Evolutionary conservation across 78 protist genomes (phyloP).

Genomic region (Emiliania huxleyi): DNA sequence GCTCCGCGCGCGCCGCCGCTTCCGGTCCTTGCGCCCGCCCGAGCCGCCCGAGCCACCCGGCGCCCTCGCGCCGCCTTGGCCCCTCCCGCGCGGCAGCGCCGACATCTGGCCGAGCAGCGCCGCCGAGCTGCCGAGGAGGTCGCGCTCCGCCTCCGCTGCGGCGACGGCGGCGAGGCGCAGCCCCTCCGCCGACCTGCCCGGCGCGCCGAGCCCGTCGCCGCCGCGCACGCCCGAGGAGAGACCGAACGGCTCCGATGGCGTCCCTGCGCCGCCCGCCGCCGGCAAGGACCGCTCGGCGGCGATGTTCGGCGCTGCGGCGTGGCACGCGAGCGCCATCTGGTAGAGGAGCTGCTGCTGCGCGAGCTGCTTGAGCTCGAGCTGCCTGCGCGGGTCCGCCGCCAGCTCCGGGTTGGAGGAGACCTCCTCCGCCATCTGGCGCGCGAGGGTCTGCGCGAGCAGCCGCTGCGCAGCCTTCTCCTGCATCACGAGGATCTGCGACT

Average conservation of each 20-base stretch:
- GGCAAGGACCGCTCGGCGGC: too few relatives aligned
- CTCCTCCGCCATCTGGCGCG: not conserved
- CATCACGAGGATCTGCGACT: not conserved
- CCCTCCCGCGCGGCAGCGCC: too few relatives aligned
- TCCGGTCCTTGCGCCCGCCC: too few relatives aligned
- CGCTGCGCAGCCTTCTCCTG: slow-evolving; percentile 12
- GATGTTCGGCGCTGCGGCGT: not conserved
- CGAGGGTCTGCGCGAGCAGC: slow-evolving; percentile 7
- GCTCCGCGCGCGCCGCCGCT: too few relatives aligned
- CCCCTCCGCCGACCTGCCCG: not conserved
- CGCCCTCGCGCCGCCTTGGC: too few relatives aligned
- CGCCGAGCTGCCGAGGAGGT: not conserved
- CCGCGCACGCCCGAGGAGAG: not conserved
- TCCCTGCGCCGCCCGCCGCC: too few relatives aligned
- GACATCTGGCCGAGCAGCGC: too few relatives aligned
- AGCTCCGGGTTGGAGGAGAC: not conserved
- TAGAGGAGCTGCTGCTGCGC: slow-evolving; percentile 26
- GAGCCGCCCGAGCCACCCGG: too few relatives aligned
- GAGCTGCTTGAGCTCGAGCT: not conserved
- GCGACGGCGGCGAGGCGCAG: not conserved
- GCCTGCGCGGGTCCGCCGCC: not conserved
- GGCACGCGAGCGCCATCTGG: not conserved
- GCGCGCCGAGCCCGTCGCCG: not conserved
- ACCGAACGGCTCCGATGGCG: too few relatives aligned
- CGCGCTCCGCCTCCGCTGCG: not conserved